Conservation (phyloP, 192 early-diverging fungal species). For the Backusella parvicylindrica region DNA sequence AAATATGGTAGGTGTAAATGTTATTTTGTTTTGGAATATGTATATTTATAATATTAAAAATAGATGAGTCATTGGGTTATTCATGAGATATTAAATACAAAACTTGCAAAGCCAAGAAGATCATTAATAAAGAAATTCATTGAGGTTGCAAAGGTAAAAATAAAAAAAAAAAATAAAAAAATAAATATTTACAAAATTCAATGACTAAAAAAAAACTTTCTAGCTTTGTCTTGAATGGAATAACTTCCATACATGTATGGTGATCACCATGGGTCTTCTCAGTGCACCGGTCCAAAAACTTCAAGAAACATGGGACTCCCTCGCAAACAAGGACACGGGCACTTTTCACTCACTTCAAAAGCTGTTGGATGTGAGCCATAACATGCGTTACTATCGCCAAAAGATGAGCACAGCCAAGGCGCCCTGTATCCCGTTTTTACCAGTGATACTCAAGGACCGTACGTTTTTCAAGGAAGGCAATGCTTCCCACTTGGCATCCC, state of each 20-base stretch:
- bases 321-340: constrained; percentile 45
- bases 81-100: constrained; percentile 18
- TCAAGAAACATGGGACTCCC: constrained; percentile 27
- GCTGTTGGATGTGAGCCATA: constrained; percentile 55
- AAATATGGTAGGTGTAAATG: constrained; percentile 21
- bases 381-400: constrained; percentile 64
- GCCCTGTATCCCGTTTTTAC: constrained; percentile 63
- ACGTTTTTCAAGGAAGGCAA: constrained; percentile 68
- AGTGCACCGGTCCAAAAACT: constrained; percentile 47
- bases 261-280: constrained; percentile 57
- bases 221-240: constrained; percentile 50
- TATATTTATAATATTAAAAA: not conserved
- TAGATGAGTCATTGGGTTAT: constrained; percentile 37
- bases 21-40: not conserved
- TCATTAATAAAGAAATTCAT: constrained; percentile 27
- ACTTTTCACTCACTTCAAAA: constrained; percentile 49
- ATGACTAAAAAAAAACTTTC: no score
- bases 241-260: constrained; percentile 70
- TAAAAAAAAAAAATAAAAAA: not conserved
- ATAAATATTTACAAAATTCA: no score
- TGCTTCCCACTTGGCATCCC: constrained; percentile 22
- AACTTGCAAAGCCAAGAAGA: constrained; percentile 13
- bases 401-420: constrained; percentile 42
- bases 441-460: constrained; percentile 66
- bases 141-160: constrained; percentile 32